These are phyloP conservation scores for Darksidea phi DNA, from an alignment of 495 filamentous ascomycete genomes.

Conservation along the genomic window DNA sequence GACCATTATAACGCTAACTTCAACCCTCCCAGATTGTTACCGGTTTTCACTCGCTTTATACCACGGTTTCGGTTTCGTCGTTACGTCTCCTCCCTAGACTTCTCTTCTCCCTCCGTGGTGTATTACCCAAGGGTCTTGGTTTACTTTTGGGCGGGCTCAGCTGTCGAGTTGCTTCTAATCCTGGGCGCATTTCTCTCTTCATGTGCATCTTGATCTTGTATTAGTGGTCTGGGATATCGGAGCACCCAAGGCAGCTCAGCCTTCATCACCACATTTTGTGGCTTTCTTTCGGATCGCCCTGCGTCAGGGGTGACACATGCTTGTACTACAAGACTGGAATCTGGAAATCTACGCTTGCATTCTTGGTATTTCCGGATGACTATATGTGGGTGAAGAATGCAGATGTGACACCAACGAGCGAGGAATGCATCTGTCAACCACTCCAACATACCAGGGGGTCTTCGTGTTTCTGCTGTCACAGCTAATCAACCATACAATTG, in stretches of 20 bases:
- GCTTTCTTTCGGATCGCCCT: conserved; percentile 5
- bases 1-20: not conserved
- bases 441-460: too few relatives aligned
- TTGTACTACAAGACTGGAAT: not conserved
- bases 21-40: not conserved
- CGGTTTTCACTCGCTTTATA: not conserved
- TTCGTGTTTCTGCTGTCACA: too few relatives aligned
- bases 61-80: not conserved
- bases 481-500: too few relatives aligned
- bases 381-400: too few relatives aligned
- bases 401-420: not conserved
- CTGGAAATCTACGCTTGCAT: not conserved
- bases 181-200: conserved; percentile 5
- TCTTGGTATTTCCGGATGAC: not conserved
- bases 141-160: conserved; percentile 18
- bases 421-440: not conserved
- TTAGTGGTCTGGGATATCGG: conserved; percentile 12
- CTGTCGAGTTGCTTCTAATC: conserved; percentile 15
- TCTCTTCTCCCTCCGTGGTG: conserved; percentile 11
- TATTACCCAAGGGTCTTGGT: conserved; percentile 16
- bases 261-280: conserved; percentile 12
- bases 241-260: conserved; percentile 10
- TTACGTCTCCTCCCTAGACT: not conserved
- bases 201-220: conserved; percentile 16
- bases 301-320: not conserved